phyloP scores from a whole-genome alignment of 2,329 filamentous ascomycete genomes.

The Fusarium liriodendri region DNA sequence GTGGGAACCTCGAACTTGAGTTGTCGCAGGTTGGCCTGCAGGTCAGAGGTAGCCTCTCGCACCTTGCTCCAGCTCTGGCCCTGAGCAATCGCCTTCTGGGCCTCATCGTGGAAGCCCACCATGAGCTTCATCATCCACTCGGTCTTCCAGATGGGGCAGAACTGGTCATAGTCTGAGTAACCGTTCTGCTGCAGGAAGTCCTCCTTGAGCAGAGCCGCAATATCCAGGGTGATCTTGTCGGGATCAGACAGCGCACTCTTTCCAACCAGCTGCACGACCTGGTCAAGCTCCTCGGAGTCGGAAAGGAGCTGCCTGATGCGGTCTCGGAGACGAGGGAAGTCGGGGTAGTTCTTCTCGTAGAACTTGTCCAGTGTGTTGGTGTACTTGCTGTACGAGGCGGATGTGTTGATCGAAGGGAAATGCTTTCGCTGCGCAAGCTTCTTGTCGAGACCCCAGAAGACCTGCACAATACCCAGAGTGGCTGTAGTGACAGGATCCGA shows the following conservation, averaged over 20 bases:
- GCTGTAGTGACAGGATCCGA: constrained; percentile 96
- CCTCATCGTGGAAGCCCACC: constrained; percentile 97
- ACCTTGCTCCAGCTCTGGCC: constrained; percentile 94
- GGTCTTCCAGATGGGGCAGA: constrained; percentile 99
- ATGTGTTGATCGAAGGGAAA: constrained; percentile 98
- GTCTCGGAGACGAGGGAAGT: constrained; percentile 93
- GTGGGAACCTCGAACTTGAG: constrained; percentile 97
- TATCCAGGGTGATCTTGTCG: constrained; percentile 98
- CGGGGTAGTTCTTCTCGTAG: constrained; percentile 93
- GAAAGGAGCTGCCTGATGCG: constrained; percentile 94
- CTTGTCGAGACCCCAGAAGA: constrained; percentile 99
- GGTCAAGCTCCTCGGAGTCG: constrained; percentile 96
- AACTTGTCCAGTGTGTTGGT: constrained; percentile 87
- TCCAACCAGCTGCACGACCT: constrained; percentile 97
- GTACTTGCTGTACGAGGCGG: constrained; percentile 97
- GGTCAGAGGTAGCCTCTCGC: constrained; percentile 86
- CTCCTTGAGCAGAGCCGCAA: constrained; percentile 93
- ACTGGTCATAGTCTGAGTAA: constrained; percentile 99
- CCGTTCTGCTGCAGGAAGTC: constrained; percentile 99
- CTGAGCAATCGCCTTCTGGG: constrained; percentile 92
- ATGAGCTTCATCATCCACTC: constrained; percentile 99
- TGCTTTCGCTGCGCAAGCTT: constrained; percentile 99
- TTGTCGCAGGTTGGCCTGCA: constrained; percentile 85
- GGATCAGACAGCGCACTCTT: constrained; percentile 96
- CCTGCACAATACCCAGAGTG: constrained; percentile 96